A percentile compares a stretch with the other conserved stretches of the same genome.
These are phyloP conservation scores for Kwoniella dejecticola DNA, from an alignment of 768 basidiomycete species.

Conservation along the genomic window DNA sequence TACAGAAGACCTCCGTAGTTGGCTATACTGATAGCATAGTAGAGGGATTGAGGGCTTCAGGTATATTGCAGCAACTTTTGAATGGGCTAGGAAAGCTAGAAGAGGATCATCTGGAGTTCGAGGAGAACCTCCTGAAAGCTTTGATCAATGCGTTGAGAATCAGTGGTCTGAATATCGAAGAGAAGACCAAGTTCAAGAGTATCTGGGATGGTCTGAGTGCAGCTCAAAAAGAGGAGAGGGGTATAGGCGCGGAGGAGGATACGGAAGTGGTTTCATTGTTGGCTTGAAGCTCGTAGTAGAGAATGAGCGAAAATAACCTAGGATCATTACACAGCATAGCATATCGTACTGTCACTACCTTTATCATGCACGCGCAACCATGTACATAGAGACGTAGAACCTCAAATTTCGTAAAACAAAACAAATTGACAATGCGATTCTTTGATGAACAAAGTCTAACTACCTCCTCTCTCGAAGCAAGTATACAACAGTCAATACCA, in stretches of 20 bases:
- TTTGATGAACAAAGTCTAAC: too few species aligned
- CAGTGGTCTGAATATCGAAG: slow-evolving; percentile 12
- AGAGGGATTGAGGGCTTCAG: slow-evolving; percentile 30
- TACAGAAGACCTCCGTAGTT: slow-evolving; percentile 6
- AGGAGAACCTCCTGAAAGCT: slow-evolving; percentile 44
- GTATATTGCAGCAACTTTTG: slow-evolving; percentile 25
- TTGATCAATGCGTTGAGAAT: slow-evolving; percentile 32
- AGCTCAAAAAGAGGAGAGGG: slow-evolving; percentile 13
- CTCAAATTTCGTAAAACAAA: too few species aligned
- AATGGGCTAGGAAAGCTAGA: slow-evolving; percentile 21
- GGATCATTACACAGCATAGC: too few species aligned
- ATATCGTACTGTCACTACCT: too few species aligned
- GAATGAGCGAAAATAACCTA: too few species aligned
- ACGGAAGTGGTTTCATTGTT: neutral
- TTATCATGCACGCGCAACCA: too few species aligned
- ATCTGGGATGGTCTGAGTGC: slow-evolving; percentile 20
- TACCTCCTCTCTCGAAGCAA: slow-evolving; percentile 75
- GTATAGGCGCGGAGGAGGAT: slow-evolving; percentile 19
- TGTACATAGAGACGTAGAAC: too few species aligned
- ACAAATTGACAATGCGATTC: too few species aligned
- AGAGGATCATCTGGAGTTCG: slow-evolving; percentile 37
- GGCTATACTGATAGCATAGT: slow-evolving; percentile 13
- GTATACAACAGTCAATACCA: slow-evolving; percentile 77
- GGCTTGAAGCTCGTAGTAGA: too few species aligned
- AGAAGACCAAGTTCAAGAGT: slow-evolving; percentile 19